phyloP scores from a whole-genome alignment of 2,329 filamentous ascomycete species.

The Chrysoporthe austroafricana region DNA sequence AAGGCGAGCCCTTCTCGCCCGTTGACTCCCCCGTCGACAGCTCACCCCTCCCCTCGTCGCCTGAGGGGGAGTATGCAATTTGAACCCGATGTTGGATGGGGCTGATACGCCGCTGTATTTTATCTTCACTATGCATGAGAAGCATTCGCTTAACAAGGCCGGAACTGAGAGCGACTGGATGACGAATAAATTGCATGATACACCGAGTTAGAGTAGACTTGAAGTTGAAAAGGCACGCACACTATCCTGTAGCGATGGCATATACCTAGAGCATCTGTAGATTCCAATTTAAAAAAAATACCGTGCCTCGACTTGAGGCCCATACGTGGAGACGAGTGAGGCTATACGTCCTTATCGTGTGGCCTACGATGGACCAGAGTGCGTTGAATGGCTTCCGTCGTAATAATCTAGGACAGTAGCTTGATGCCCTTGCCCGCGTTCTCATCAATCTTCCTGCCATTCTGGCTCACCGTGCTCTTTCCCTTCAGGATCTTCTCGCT shows the following conservation, averaged over 20 bases:
- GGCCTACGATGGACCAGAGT: background rate
- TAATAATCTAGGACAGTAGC: conserved; percentile 16
- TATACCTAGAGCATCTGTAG: background rate
- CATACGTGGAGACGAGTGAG: background rate
- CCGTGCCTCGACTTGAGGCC: background rate
- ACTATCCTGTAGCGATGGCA: background rate
- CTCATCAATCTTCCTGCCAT: conserved; percentile 26
- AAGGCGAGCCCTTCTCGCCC: conserved; percentile 27
- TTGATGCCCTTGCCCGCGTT: conserved; percentile 12
- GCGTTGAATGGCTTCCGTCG: background rate
- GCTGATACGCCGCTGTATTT: background rate
- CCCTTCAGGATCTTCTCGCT: conserved; percentile 47
- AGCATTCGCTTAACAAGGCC: background rate
- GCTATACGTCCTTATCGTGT: background rate
- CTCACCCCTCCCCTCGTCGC: conserved; percentile 20
- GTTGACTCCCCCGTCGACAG: conserved; percentile 26
- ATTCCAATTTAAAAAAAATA: background rate
- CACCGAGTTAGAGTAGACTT: conserved; percentile 1
- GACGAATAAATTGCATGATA: background rate
- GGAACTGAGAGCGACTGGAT: background rate
- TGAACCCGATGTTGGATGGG: background rate
- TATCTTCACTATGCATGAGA: background rate
- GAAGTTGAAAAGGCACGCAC: background rate
- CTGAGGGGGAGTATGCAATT: conserved; percentile 14
- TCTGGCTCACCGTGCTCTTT: conserved; percentile 29